phyloP scores from a whole-genome alignment of 2,329 filamentous ascomycete genomes.

The Fusarium pseudoanthophilum region DNA sequence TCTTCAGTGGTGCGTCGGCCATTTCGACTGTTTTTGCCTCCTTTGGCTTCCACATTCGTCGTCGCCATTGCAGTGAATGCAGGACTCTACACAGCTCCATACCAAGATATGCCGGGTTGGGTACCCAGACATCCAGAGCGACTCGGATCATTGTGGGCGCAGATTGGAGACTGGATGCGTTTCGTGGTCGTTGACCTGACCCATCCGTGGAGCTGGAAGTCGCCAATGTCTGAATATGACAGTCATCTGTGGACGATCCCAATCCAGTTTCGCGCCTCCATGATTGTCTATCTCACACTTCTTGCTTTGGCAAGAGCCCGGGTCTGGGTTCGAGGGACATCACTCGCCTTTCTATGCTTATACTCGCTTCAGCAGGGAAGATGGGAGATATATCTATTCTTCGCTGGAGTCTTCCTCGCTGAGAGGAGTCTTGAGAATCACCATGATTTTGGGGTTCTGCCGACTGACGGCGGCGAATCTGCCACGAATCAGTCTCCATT shows the following conservation, averaged over 20 bases:
- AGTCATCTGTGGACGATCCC: neutral
- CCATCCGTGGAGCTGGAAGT: neutral
- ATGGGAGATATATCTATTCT: neutral
- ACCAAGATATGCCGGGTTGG: neutral
- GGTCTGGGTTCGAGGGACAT: neutral
- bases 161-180: neutral
- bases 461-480: neutral
- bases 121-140: neutral
- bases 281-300: neutral
- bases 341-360: fast-evolving
- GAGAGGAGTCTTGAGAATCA: neutral
- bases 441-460: fast-evolving
- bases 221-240: neutral
- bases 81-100: fast-evolving
- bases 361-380: neutral
- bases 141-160: neutral
- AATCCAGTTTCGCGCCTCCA: neutral
- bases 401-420: neutral
- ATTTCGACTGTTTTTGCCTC: neutral
- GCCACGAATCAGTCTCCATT: fast-evolving
- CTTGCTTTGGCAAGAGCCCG: neutral
- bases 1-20: neutral
- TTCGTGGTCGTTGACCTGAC: neutral
- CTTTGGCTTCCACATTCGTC: neutral
- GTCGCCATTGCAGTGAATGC: neutral